Evolutionary conservation across 192 early-diverging fungal species (phyloP).

Genomic region (Cetraspora pellucida): DNA sequence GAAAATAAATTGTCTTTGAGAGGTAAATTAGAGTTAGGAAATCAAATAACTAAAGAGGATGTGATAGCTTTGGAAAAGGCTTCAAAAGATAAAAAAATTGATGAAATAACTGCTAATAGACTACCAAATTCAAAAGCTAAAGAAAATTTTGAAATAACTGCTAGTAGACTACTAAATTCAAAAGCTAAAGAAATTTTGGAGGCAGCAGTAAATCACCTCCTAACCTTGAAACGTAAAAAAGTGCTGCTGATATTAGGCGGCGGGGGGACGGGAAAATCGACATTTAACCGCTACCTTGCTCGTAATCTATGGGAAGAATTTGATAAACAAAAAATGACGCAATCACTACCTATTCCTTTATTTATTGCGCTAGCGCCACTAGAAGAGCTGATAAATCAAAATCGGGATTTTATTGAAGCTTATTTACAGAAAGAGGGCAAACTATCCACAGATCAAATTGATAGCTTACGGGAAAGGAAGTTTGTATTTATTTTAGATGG

Average conservation of each 20-base stretch:
- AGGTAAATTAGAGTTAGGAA: no score
- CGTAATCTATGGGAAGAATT: not conserved
- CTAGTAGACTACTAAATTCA: no score
- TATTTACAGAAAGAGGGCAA: not conserved
- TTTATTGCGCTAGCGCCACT: not conserved
- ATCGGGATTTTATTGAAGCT: not conserved
- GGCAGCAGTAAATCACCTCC: no score
- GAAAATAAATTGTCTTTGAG: no score
- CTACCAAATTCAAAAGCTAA: no score
- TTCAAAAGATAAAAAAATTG: no score
- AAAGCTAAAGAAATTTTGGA: no score
- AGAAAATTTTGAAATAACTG: no score
- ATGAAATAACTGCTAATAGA: no score
- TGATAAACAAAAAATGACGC: not conserved
- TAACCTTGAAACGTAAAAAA: not conserved
- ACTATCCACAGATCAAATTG: not conserved
- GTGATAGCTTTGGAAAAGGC: no score
- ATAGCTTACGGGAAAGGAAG: not conserved
- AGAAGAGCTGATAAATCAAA: not conserved
- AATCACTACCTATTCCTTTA: not conserved
- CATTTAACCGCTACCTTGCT: not conserved
- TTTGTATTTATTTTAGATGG: not conserved
- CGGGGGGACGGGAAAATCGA: not conserved
- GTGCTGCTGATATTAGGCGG: not conserved
- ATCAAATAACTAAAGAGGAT: no score